phyloP scores from a whole-genome alignment of 768 basidiomycete species.

The Leccinum pellstonianum region DNA sequence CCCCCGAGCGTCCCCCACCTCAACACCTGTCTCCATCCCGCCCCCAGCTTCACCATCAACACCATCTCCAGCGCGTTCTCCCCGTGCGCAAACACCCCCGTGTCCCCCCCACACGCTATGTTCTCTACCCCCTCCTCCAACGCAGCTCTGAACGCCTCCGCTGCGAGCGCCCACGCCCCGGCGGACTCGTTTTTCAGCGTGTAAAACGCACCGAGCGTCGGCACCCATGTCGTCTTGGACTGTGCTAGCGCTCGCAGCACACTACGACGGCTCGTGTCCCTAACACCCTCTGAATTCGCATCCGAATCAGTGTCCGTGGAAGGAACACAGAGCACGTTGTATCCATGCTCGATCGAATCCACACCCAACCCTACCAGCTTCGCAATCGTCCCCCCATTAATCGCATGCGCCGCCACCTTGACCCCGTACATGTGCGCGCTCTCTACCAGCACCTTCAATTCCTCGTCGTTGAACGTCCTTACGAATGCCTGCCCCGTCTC shows the following conservation, averaged over 20 bases:
- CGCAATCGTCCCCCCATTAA: conserved; percentile 33
- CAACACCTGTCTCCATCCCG: conserved; percentile 50
- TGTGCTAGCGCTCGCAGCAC: conserved; percentile 22
- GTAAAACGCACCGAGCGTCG: conserved; percentile 55
- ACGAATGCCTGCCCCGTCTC: conserved; percentile 35
- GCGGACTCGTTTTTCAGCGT: conserved; percentile 25
- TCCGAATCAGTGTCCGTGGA: not conserved
- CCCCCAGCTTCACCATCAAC: conserved; percentile 58
- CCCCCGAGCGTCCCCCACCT: conserved; percentile 60
- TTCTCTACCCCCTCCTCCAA: conserved; percentile 43
- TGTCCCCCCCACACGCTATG: conserved; percentile 65
- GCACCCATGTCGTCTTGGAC: conserved; percentile 48
- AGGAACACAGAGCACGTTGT: conserved; percentile 17
- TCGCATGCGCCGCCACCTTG: conserved; percentile 59
- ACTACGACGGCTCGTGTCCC: conserved; percentile 9
- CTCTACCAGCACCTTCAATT: conserved; percentile 48
- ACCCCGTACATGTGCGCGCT: conserved; percentile 52
- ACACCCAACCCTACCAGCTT: conserved; percentile 32
- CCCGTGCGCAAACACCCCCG: conserved; percentile 62
- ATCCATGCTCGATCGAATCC: conserved; percentile 61
- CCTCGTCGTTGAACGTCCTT: conserved; percentile 44
- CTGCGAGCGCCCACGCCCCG: conserved; percentile 39
- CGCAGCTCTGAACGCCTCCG: conserved; percentile 44
- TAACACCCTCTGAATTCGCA: not conserved
- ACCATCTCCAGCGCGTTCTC: conserved; percentile 59